A percentile compares a stretch with the other conserved stretches of the same genome.
Evolutionary conservation across 768 basidiomycete species (phyloP).

Genomic region (Daedaleopsis sinensis): DNA sequence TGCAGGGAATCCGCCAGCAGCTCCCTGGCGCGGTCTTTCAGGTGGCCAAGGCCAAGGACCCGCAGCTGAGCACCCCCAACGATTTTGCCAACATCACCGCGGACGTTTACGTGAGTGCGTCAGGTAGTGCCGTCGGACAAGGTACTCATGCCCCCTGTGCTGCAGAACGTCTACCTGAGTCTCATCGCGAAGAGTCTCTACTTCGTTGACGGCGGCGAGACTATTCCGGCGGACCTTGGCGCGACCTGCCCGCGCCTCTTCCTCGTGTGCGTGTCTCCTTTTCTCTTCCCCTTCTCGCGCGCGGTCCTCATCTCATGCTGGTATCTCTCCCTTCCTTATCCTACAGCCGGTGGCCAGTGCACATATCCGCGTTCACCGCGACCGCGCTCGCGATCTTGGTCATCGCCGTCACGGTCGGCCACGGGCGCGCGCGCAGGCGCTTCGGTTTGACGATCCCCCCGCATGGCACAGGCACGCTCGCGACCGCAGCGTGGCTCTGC

Average conservation of each 20-base stretch:
- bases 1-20: constrained; percentile 48
- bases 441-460: constrained; percentile 43
- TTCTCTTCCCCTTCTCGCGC: constrained; percentile 31
- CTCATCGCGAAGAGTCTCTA: constrained; percentile 56
- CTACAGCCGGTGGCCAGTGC: not conserved
- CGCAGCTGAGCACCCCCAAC: constrained; percentile 43
- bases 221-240: constrained; percentile 43
- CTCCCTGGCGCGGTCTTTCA: constrained; percentile 57
- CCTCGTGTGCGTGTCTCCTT: constrained; percentile 42
- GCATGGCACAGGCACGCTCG: constrained; percentile 55
- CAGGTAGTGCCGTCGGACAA: not conserved
- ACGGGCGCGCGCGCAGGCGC: constrained; percentile 45
- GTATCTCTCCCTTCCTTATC: not conserved
- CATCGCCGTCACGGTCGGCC: constrained; percentile 50
- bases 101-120: constrained; percentile 50
- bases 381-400: not conserved
- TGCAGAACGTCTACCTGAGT: constrained; percentile 48
- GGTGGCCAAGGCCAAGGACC: constrained; percentile 41
- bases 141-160: not conserved
- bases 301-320: constrained; percentile 43
- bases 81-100: constrained; percentile 43
- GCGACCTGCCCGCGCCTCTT: constrained; percentile 51
- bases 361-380: not conserved
- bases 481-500: constrained; percentile 57
- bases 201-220: constrained; percentile 42